A percentile compares a stretch with the other conserved stretches of the same genome.
Conservation (phyloP, 2,329 filamentous ascomycete species). For the Beauveria pseudobassiana region DNA sequence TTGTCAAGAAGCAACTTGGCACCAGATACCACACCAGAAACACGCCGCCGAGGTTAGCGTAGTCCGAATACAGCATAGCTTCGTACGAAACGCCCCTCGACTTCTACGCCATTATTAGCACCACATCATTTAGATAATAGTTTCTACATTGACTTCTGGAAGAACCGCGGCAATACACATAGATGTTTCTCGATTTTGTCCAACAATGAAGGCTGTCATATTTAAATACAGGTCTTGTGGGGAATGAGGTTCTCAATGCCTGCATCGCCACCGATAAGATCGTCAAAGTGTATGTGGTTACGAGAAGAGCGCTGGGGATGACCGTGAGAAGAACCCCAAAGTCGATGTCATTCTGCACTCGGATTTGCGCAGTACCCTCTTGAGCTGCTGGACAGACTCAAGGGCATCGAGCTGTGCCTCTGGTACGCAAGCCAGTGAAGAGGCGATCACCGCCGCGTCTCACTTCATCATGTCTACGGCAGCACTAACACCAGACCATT, state of each 20-base stretch:
- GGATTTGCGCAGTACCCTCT: constrained; percentile 44
- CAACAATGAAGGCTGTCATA: constrained; percentile 52
- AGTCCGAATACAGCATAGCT: not conserved
- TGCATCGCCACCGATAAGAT: constrained; percentile 43
- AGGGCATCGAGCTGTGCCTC: constrained; percentile 54
- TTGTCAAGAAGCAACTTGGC: not conserved
- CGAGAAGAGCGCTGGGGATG: constrained; percentile 37
- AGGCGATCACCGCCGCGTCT: not conserved
- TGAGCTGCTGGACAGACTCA: constrained; percentile 24
- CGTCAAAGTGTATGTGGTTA: constrained; percentile 42
- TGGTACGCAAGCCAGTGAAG: constrained; percentile 40
- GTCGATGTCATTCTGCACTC: constrained; percentile 40
- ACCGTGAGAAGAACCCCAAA: constrained; percentile 39
- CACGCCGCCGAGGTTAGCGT: not conserved
- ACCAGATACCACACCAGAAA: not conserved
- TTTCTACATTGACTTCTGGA: not conserved
- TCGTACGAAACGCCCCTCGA: not conserved
- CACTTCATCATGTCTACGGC: not conserved
- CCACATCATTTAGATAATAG: not conserved
- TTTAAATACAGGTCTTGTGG: constrained; percentile 53
- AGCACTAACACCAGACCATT: not conserved
- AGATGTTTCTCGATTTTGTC: not conserved
- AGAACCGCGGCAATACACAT: not conserved
- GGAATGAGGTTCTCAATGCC: constrained; percentile 43
- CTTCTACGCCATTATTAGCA: not conserved